phyloP scores from a whole-genome alignment of 1,284 basidiomycete genomes.

The Agroathelia rolfsii region DNA sequence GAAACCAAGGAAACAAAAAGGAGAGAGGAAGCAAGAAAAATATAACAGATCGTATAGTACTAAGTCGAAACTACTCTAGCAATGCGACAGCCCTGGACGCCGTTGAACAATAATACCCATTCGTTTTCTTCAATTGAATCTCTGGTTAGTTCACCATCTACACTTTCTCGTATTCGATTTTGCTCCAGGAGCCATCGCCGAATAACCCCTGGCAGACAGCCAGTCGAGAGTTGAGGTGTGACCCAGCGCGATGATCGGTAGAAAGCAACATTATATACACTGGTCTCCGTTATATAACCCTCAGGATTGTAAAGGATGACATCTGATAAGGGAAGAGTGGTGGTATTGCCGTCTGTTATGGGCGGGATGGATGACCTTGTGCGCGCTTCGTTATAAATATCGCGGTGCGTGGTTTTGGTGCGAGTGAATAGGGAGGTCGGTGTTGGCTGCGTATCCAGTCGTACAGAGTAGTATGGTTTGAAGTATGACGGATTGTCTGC shows the following conservation, averaged over 20 bases:
- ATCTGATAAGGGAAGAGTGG: slow-evolving; percentile 29
- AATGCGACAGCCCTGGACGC: slow-evolving; percentile 55
- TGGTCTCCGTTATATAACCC: slow-evolving; percentile 47
- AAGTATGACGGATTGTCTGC: slow-evolving; percentile 16
- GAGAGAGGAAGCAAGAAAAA: slow-evolving; percentile 12
- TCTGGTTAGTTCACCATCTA: slow-evolving; percentile 28
- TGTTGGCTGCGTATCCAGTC: slow-evolving; percentile 40
- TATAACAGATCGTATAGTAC: slow-evolving; percentile 9
- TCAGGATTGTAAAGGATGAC: slow-evolving; percentile 53
- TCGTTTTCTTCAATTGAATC: slow-evolving; percentile 43
- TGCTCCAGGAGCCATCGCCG: slow-evolving; percentile 56
- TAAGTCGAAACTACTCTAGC: slow-evolving; percentile 9
- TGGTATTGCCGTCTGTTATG: slow-evolving; percentile 11
- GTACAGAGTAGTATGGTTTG: slow-evolving; percentile 17
- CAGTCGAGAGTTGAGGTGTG: slow-evolving; percentile 47
- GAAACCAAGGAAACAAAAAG: no score
- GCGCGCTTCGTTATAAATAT: slow-evolving; percentile 51
- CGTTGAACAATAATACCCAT: slow-evolving; percentile 60
- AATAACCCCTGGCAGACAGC: slow-evolving; percentile 62
- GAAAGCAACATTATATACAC: slow-evolving; percentile 61
- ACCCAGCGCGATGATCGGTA: slow-evolving; percentile 48
- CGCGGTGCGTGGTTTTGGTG: slow-evolving; percentile 61
- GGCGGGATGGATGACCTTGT: slow-evolving; percentile 36
- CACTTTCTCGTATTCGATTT: slow-evolving; percentile 39
- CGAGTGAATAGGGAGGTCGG: slow-evolving; percentile 43